Evolutionary conservation across 75 land plant genomes (phyloP), one percentile per base, ranked within the genome.

Genomic region (Larix kaempferi): DNA sequence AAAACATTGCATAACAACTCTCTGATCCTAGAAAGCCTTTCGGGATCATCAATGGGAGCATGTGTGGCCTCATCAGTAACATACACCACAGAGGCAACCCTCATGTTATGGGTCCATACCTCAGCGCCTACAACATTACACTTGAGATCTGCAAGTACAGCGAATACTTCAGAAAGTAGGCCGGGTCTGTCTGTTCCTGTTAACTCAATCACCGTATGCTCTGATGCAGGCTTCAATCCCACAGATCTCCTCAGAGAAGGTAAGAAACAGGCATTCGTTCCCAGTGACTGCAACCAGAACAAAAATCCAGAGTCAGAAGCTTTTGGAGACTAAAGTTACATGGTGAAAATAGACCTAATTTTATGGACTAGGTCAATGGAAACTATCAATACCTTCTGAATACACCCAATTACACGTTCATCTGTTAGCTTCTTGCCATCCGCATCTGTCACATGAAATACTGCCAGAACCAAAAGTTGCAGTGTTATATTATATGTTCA

Each of bases 101-200:
- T 81, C 22, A 79, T 69, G 59, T 93, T 93, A 77, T 95, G 96
- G 6, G 93, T 94, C 93, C 93, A 95, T 12, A 86, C 89, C 56
- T 89, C 87, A 12, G 98, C 96, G 26, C 78, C 91, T 29, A 80
- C 83, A 13, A 94, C 98, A 66, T 85, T 87, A 54, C 94, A 88
- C 29, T 59, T 75, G 54, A 92, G 85, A 71, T 89, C 83, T 15
- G 89, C 72, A 16, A 94, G 83, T 61, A 92, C 90, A 4, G 91
- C 93, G 21, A 86, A 92, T 22, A 94, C 78, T 60, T 94, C 98
- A 4, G 98, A 94, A 6, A 94, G 76, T 69, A 94, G 91, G 56
- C 98, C 98, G 1, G 95, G 95, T 3, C 98, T 84, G 81, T 94
- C 95, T 26, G 82, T 76, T 52, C 95, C 98, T 59, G 83, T 87